Evolutionary conservation across 1,284 basidiomycete genomes (phyloP).

Genomic region (Irpex sp.): DNA sequence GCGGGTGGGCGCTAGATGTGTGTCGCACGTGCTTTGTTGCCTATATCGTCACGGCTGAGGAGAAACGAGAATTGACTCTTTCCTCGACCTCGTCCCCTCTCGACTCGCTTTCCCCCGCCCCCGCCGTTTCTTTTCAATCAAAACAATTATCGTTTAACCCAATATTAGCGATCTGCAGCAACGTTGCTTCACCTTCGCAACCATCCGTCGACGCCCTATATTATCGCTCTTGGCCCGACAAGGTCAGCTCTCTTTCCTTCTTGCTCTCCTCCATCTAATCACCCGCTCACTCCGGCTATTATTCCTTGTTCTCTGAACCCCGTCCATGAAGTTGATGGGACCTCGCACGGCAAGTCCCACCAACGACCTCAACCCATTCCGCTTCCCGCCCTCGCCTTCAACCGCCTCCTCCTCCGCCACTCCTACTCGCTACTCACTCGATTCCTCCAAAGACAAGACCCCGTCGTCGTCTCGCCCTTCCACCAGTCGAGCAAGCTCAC

Average conservation of each 20-base stretch:
- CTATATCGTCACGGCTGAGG: slow-evolving; percentile 6
- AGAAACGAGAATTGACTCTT: neutral
- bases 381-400: slow-evolving; percentile 21
- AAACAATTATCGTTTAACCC: neutral
- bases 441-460: slow-evolving; percentile 16
- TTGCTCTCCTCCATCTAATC: slow-evolving; percentile 5
- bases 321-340: slow-evolving; percentile 22
- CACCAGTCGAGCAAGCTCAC: slow-evolving; percentile 21
- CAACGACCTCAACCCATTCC: slow-evolving; percentile 21
- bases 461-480: slow-evolving; percentile 13
- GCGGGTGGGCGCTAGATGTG: neutral
- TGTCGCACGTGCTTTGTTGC: slow-evolving; percentile 10
- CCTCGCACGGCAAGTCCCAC: slow-evolving; percentile 21
- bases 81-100: neutral
- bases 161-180: slow-evolving; percentile 9
- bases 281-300: slow-evolving; percentile 6
- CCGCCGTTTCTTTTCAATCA: too few relatives aligned
- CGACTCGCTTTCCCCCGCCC: neutral
- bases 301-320: slow-evolving; percentile 1
- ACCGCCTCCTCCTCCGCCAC: slow-evolving; percentile 18
- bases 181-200: slow-evolving; percentile 6
- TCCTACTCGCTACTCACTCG: slow-evolving; percentile 16
- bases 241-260: slow-evolving; percentile 10
- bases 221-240: neutral
- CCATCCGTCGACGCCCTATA: slow-evolving; percentile 1